Conservation (phyloP, 2,329 filamentous ascomycete genomes). For the Microcera coccophila region DNA sequence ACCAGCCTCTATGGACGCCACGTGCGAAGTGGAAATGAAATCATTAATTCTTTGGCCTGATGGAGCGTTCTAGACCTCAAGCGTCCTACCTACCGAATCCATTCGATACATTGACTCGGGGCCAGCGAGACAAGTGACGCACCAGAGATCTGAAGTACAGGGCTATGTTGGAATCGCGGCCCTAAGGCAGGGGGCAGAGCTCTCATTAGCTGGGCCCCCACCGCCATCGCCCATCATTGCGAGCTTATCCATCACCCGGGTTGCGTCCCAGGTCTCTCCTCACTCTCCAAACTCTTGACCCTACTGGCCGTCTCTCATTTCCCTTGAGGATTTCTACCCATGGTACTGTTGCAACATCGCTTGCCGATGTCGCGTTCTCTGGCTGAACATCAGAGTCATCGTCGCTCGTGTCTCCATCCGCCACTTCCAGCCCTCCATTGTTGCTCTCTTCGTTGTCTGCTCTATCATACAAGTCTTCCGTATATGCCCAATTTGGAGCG, state of each 20-base stretch:
- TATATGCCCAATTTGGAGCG: constrained; percentile 65
- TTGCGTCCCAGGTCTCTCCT: constrained; percentile 56
- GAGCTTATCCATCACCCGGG: constrained; percentile 27
- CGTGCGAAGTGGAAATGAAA: background rate
- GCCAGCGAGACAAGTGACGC: no score
- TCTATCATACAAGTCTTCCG: constrained; percentile 54
- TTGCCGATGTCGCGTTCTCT: constrained; percentile 18
- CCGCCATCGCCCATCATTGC: no score
- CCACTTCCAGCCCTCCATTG: constrained; percentile 28
- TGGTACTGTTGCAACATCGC: constrained; percentile 38
- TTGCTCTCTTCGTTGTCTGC: constrained; percentile 30
- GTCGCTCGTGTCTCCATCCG: constrained; percentile 34
- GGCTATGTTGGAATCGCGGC: no score
- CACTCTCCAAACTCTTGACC: constrained; percentile 61
- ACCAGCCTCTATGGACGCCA: no score
- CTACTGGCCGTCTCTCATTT: constrained; percentile 53
- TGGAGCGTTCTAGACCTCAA: background rate
- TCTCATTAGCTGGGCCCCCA: no score
- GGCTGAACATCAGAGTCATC: constrained; percentile 31
- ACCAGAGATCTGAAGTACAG: no score
- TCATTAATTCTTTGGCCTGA: background rate
- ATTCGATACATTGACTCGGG: no score
- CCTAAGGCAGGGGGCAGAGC: no score
- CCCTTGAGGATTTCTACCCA: constrained; percentile 59
- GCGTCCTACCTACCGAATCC: no score